Base-by-base conservation (phyloP, 2,329 filamentous ascomycete genomes). In the Pochonia chlamydosporia region DNA sequence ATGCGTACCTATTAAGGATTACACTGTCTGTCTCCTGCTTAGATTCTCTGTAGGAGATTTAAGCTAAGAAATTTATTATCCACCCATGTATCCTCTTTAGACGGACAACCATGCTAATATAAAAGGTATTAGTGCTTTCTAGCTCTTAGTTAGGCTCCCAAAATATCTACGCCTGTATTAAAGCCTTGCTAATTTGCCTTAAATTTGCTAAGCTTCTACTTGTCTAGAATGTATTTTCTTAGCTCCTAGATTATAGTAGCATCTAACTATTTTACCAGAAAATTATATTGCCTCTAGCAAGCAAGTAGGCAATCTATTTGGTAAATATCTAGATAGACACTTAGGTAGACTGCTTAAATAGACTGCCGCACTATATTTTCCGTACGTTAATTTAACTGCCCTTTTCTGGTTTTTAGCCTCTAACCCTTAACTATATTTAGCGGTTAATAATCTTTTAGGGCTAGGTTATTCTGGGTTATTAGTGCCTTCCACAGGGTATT, bases 81-180 rank as follows among this genome's bases (percentile, higher is more conserved):
- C 16, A 41, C 50, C 47, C 21, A 51, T 24, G 39, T 33, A 33
- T 48, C 39, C 43, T 48, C 49, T 16, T 40, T 24, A 20, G 26
- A 36, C 31, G 49, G 49, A n/a, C 46, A 40, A 21, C 49, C 40
- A 44, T 51, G 42, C 46, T 18, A 51, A 44, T 26, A 40, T 21
- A 51, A 31, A 37, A 44, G 49, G 45, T 36, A 43, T 31, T 44
- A 40, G 24, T 5, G 16, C 21, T 46, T 47, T 4, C 43, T 21
- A 20, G 37, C 35, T 35, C 18, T 48, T 23, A 3, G 25, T 47
- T 43, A 40, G 26, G 36, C 33, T 33, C 13, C 24, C 16, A 48
- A 35, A 43, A 51, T 35, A n/a, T 43, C 39, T 18, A 46, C 16
- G 6, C 42, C 46, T 21, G n/a, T n/a, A 25, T 48, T 37, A 26